Percentiles rank a stretch among this genome's conserved stretches.
Conservation (phyloP, 129 eudicot genomes). For the Logfia minima region DNA sequence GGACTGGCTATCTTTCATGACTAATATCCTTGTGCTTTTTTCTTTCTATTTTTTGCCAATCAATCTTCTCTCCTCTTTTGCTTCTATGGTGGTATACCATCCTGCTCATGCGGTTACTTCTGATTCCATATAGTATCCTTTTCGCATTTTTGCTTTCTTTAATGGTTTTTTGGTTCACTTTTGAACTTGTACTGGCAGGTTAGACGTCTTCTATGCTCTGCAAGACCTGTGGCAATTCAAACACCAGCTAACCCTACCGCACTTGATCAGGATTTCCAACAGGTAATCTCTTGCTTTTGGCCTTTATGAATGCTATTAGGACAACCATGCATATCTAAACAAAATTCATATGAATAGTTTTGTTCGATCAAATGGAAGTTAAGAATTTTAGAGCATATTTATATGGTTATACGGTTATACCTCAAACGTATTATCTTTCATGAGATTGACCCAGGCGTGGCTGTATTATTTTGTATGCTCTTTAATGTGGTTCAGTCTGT, state of each 20-base stretch:
- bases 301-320: conserved; percentile 7
- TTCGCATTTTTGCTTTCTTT: conserved; percentile 9
- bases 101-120: neutral
- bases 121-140: neutral
- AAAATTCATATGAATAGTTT: conserved; percentile 1
- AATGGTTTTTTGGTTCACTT: conserved; percentile 9
- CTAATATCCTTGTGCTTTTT: conserved; percentile 6
- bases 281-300: conserved; percentile 46
- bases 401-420: neutral
- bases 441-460: conserved; percentile 5
- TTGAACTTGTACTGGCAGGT: conserved; percentile 51
- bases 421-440: conserved; percentile 5
- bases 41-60: neutral
- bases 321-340: conserved; percentile 4
- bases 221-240: conserved; percentile 87
- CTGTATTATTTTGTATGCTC: conserved; percentile 4
- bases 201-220: conserved; percentile 90
- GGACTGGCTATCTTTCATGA: conserved; percentile 6
- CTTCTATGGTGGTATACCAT: neutral
- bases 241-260: conserved; percentile 85
- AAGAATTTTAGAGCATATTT: neutral
- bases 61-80: neutral
- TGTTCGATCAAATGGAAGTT: conserved; percentile 17
- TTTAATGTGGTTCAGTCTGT: neutral
- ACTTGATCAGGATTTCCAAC: conserved; percentile 94